Conservation (phyloP, 306 rosid species). For the Medicago lupulina region DNA sequence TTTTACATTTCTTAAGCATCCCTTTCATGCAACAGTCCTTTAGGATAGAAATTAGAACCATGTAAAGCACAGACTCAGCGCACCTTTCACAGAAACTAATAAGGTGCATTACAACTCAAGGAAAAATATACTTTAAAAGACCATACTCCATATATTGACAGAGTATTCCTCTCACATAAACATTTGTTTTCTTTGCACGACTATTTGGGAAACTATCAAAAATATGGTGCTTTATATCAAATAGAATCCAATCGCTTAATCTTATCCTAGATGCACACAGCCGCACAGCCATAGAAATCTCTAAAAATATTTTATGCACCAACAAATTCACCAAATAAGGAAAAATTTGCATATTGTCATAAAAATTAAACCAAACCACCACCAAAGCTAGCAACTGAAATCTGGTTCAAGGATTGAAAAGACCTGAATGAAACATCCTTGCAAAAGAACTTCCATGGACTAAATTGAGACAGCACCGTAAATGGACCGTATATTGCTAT, state of each 20-base stretch:
- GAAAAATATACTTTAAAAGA: constrained; percentile 1
- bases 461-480: not conserved
- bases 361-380: constrained; percentile 13
- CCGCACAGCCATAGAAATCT: constrained; percentile 3
- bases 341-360: not conserved
- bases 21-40: not conserved
- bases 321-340: constrained; percentile 19
- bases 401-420: constrained; percentile 28
- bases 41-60: constrained; percentile 12
- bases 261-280: not conserved
- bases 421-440: not conserved
- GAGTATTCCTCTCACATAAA: not conserved
- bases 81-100: not conserved
- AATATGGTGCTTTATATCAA: not conserved
- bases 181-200: not conserved
- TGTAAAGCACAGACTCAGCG: constrained; percentile 3
- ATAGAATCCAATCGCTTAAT: not conserved
- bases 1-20: constrained; percentile 27
- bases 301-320: constrained; percentile 14
- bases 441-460: constrained; percentile 12
- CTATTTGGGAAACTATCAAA: not conserved
- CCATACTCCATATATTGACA: constrained; percentile 19
- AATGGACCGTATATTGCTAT: constrained; percentile 10
- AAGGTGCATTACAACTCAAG: constrained; percentile 15
- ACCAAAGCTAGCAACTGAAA: constrained; percentile 29